Conservation (phyloP, 1,139 yeast genomes). For the Kurtzmaniella quercitrusa region DNA sequence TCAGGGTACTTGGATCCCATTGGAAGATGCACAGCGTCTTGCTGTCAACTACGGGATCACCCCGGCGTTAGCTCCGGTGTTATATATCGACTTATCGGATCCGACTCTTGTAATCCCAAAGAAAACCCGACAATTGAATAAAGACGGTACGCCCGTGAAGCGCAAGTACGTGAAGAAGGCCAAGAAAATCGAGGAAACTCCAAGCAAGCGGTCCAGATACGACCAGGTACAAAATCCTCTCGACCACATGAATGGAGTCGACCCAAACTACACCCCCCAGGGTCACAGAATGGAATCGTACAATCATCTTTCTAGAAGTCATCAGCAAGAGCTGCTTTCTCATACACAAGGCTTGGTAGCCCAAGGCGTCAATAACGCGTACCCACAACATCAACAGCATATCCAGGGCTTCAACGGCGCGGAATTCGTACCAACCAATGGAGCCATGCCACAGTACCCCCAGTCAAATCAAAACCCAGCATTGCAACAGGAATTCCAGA, state of each 20-base stretch:
- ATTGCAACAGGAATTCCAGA: conserved; percentile 6
- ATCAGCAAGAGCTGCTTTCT: conserved; percentile 8
- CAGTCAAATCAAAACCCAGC: background rate
- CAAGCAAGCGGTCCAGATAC: conserved; percentile 21
- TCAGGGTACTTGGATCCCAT: conserved; percentile 97
- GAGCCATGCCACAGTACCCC: background rate
- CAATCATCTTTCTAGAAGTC: conserved; percentile 9
- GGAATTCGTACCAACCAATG: background rate
- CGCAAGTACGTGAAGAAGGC: conserved; percentile 39
- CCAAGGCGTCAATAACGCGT: conserved; percentile 10
- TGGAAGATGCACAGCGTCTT: conserved; percentile 51
- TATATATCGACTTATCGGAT: conserved; percentile 45
- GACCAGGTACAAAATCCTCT: conserved; percentile 16
- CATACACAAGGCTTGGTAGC: background rate
- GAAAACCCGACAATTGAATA: conserved; percentile 40
- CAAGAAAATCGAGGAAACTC: conserved; percentile 32
- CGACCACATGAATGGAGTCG: background rate
- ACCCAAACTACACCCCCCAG: background rate
- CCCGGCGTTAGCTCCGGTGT: conserved; percentile 52
- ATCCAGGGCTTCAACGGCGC: conserved; percentile 6
- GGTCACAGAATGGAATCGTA: background rate
- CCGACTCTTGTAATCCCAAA: conserved; percentile 44
- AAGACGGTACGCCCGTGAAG: conserved; percentile 43
- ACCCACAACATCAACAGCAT: conserved; percentile 13
- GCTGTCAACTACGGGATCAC: conserved; percentile 52